Evolutionary conservation across 148 eudicot genomes (phyloP).

Genomic region (Camellia lanceoleosa): DNA sequence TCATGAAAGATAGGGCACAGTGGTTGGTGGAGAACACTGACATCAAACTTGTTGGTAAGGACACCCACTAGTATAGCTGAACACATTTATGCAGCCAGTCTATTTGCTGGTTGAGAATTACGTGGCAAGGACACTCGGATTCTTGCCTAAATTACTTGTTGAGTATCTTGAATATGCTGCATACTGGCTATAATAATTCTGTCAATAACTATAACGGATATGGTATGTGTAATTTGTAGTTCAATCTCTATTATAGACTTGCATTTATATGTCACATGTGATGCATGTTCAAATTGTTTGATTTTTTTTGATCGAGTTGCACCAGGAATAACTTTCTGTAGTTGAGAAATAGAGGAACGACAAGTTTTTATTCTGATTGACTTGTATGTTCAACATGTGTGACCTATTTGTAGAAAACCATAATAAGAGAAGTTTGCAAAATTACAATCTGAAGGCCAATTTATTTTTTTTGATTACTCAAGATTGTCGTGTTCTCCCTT

Average conservation of each 20-base stretch:
- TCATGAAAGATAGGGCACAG: conserved; percentile 91
- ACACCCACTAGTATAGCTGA: neutral
- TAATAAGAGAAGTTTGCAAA: neutral
- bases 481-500: too few species aligned
- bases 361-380: too few species aligned
- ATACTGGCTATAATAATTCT: neutral
- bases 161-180: neutral
- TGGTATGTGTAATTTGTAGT: neutral
- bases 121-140: neutral
- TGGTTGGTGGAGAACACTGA: conserved; percentile 95
- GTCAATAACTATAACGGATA: neutral
- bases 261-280: too few species aligned
- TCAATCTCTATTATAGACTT: too few species aligned
- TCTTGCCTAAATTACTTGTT: neutral
- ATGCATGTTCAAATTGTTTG: too few species aligned
- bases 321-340: too few species aligned
- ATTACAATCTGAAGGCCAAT: too few species aligned
- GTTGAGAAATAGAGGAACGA: too few species aligned
- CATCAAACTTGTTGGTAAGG: conserved; percentile 93
- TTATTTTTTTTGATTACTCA: too few species aligned
- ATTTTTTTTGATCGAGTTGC: too few species aligned
- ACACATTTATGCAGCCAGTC: neutral
- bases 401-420: neutral
- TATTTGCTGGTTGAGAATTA: neutral
- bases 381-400: neutral